Evolutionary conservation across 257 asterid genomes (phyloP).

Genomic region (Jacaranda copaia): DNA sequence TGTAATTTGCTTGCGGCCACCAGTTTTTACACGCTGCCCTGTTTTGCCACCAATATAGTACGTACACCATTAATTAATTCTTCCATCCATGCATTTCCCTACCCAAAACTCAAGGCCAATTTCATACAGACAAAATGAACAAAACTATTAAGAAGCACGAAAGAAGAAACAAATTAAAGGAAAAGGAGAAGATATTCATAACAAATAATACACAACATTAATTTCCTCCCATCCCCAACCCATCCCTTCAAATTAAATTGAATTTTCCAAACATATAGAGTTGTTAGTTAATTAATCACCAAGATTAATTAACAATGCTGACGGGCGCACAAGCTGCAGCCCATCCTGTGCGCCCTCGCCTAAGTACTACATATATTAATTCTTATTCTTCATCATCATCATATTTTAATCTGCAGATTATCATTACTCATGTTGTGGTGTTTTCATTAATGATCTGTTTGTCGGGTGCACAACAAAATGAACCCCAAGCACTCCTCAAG

Average conservation of each 20-base stretch:
- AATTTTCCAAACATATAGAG: not conserved
- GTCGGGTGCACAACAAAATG: constrained; percentile 29
- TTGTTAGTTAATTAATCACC: not conserved
- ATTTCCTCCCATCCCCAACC: not conserved
- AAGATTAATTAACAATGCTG: constrained; percentile 48
- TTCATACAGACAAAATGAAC: constrained; percentile 20
- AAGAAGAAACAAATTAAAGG: not conserved
- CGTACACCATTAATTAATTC: no score
- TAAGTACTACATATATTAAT: not conserved
- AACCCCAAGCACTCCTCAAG: constrained; percentile 50
- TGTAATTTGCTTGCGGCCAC: not conserved
- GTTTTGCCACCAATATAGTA: no score
- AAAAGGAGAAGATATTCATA: not conserved
- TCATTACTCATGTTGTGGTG: constrained; percentile 36
- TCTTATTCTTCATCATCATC: not conserved
- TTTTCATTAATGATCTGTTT: not conserved
- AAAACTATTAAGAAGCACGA: not conserved
- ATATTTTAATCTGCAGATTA: not conserved
- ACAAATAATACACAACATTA: not conserved
- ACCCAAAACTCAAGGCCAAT: not conserved
- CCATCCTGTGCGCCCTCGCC: constrained; percentile 59
- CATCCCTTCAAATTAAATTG: not conserved
- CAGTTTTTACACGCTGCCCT: not conserved
- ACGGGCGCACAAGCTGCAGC: constrained; percentile 69
- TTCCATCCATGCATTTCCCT: not conserved